Conservation (phyloP, 1,139 yeast species). For the Hyphopichia wangnamkhiaoensis region DNA sequence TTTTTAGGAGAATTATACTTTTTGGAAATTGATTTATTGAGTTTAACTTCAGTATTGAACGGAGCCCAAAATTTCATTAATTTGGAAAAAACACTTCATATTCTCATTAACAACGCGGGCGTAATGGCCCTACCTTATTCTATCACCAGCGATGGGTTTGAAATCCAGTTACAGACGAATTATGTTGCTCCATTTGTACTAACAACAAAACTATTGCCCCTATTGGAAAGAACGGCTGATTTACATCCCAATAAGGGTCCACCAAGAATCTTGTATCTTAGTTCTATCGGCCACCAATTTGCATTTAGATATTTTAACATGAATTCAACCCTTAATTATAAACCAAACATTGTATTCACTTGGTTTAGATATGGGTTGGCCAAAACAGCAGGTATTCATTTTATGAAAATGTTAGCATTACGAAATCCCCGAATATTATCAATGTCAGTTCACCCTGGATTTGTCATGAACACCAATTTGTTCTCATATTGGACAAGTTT, state of each 20-base stretch:
- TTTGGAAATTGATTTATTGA: slow-evolving; percentile 63
- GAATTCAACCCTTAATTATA: slow-evolving; percentile 52
- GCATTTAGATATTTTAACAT: slow-evolving; percentile 53
- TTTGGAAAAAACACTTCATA: slow-evolving; percentile 55
- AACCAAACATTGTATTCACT: slow-evolving; percentile 69
- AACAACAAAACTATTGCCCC: slow-evolving; percentile 60
- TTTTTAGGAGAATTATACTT: slow-evolving; percentile 59
- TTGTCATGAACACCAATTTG: slow-evolving; percentile 75
- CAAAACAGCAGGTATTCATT: slow-evolving; percentile 78
- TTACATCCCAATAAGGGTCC: slow-evolving; percentile 27
- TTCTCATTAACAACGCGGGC: slow-evolving; percentile 80
- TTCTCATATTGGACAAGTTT: slow-evolving; percentile 74
- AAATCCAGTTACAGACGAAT: slow-evolving; percentile 78
- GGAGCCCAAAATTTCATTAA: slow-evolving; percentile 54
- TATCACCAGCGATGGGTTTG: slow-evolving; percentile 69
- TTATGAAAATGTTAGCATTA: slow-evolving; percentile 63
- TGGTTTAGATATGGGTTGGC: slow-evolving; percentile 82
- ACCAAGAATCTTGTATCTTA: slow-evolving; percentile 65
- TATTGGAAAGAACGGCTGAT: slow-evolving; percentile 43
- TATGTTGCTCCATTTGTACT: slow-evolving; percentile 75
- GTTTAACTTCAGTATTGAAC: slow-evolving; percentile 54
- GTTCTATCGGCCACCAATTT: slow-evolving; percentile 70
- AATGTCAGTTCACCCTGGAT: slow-evolving; percentile 81
- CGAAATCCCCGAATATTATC: slow-evolving; percentile 67
- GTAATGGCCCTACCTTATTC: slow-evolving; percentile 74